phyloP scores from a whole-genome alignment of 1,284 basidiomycete species.

The Rhizoctonia solani region DNA sequence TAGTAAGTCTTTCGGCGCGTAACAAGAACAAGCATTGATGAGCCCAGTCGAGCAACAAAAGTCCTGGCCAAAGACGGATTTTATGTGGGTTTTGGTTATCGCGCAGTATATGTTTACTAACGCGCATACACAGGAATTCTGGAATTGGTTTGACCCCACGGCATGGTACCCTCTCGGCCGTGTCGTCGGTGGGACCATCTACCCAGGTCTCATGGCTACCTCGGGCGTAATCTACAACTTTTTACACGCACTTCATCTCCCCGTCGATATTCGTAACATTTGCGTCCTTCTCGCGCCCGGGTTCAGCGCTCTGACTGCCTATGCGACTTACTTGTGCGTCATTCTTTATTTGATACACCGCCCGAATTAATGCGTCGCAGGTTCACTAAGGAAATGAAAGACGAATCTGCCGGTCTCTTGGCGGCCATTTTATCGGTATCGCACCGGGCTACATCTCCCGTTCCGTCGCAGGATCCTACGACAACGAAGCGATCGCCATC shows the following conservation, averaged over 20 bases:
- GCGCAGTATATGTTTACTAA: background rate
- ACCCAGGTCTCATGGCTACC: slow-evolving; percentile 97
- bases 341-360: slow-evolving; percentile 39
- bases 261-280: slow-evolving; percentile 96
- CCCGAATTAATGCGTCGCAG: slow-evolving; percentile 50
- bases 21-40: slow-evolving; percentile 35
- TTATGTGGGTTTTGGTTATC: slow-evolving; percentile 84
- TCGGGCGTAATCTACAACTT: slow-evolving; percentile 95
- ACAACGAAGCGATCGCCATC: slow-evolving; percentile 99
- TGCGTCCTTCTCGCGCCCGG: slow-evolving; percentile 97
- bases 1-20: slow-evolving; percentile 63
- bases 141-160: slow-evolving; percentile 99
- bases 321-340: slow-evolving; percentile 91
- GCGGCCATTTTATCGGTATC: slow-evolving; percentile 99
- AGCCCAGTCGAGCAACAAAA: slow-evolving; percentile 81
- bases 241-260: slow-evolving; percentile 86
- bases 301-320: slow-evolving; percentile 95
- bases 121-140: slow-evolving; percentile 77
- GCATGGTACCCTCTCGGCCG: slow-evolving; percentile 99
- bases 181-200: slow-evolving; percentile 97
- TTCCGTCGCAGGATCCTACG: slow-evolving; percentile 98
- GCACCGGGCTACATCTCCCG: slow-evolving; percentile 98
- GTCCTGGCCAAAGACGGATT: slow-evolving; percentile 91
- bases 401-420: slow-evolving; percentile 90
- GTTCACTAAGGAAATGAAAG: slow-evolving; percentile 94